Evolutionary conservation across 2,329 filamentous ascomycete species (phyloP).

Genomic region (Arachnomyces sp.): DNA sequence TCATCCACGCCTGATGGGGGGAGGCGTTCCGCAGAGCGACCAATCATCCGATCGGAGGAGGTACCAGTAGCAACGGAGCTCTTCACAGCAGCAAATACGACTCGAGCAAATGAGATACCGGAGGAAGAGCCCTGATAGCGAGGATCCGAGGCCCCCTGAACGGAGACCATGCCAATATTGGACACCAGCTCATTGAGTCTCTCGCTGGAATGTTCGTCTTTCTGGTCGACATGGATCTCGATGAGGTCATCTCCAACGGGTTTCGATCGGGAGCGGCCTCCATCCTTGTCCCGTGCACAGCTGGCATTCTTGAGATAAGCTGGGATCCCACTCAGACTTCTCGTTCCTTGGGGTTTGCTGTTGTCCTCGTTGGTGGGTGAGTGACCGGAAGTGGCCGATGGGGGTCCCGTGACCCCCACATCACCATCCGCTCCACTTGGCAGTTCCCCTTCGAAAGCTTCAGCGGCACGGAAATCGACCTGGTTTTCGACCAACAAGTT

Average conservation of each 20-base stretch:
- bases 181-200: slow-evolving; percentile 59
- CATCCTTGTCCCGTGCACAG: slow-evolving; percentile 11
- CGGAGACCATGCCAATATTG: slow-evolving; percentile 66
- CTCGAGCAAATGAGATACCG: slow-evolving; percentile 86
- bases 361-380: background rate
- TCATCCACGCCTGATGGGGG: slow-evolving; percentile 32
- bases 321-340: slow-evolving; percentile 3
- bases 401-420: slow-evolving; percentile 7
- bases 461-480: slow-evolving; percentile 63
- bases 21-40: slow-evolving; percentile 50
- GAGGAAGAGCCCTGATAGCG: slow-evolving; percentile 77
- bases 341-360: slow-evolving; percentile 7
- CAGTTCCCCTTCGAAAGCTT: slow-evolving; percentile 53
- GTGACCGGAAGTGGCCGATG: background rate
- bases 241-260: slow-evolving; percentile 18
- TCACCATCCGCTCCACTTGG: slow-evolving; percentile 13
- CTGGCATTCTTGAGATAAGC: slow-evolving; percentile 10
- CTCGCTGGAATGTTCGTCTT: slow-evolving; percentile 42
- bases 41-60: slow-evolving; percentile 47
- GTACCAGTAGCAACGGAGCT: slow-evolving; percentile 52
- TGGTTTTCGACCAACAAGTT: slow-evolving; percentile 59
- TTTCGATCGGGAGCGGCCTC: slow-evolving; percentile 1
- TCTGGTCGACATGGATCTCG: slow-evolving; percentile 33
- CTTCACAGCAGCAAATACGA: slow-evolving; percentile 90
- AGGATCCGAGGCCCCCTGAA: slow-evolving; percentile 68